Conservation (phyloP, 2,329 filamentous ascomycete species). For the Alternaria viburni region DNA sequence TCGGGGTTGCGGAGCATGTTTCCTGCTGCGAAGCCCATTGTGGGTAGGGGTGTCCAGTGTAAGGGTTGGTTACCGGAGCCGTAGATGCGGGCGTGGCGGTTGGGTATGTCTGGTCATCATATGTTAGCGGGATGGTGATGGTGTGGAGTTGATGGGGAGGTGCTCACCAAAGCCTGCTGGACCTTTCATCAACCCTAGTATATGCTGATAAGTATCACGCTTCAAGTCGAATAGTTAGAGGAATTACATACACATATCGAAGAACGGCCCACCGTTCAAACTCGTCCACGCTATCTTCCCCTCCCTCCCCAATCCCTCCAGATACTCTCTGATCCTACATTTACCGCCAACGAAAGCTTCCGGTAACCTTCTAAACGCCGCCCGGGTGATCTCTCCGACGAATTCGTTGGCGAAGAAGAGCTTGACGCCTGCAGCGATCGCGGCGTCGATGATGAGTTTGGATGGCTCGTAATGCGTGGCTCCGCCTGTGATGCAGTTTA, state of each 20-base stretch:
- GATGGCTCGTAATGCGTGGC: conserved; percentile 53
- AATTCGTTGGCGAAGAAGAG: conserved; percentile 47
- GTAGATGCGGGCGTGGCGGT: conserved; percentile 42
- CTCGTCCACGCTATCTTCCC: conserved; percentile 39
- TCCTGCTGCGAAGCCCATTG: conserved; percentile 32
- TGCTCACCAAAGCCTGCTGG: conserved; percentile 38
- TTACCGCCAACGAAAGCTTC: conserved; percentile 37
- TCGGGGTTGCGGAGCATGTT: conserved; percentile 40
- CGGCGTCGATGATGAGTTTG: conserved; percentile 48
- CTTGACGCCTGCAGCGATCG: conserved; percentile 40
- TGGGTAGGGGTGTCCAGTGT: conserved; percentile 41
- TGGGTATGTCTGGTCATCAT: conserved; percentile 22
- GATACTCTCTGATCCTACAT: conserved; percentile 30
- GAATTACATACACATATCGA: conserved; percentile 45
- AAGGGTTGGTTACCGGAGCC: conserved; percentile 37
- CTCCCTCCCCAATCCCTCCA: conserved; percentile 29
- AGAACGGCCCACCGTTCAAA: conserved; percentile 46
- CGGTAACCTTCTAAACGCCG: conserved; percentile 35
- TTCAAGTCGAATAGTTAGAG: background rate
- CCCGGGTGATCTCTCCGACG: conserved; percentile 32
- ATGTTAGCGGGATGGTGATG: background rate
- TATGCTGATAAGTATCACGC: rapidly evolving
- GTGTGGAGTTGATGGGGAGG: background rate
- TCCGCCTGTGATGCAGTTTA: conserved; percentile 56
- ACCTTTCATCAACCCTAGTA: conserved; percentile 45